Evolutionary conservation across 768 basidiomycete species (phyloP).

Genomic region (Boletus rubroflammeus): DNA sequence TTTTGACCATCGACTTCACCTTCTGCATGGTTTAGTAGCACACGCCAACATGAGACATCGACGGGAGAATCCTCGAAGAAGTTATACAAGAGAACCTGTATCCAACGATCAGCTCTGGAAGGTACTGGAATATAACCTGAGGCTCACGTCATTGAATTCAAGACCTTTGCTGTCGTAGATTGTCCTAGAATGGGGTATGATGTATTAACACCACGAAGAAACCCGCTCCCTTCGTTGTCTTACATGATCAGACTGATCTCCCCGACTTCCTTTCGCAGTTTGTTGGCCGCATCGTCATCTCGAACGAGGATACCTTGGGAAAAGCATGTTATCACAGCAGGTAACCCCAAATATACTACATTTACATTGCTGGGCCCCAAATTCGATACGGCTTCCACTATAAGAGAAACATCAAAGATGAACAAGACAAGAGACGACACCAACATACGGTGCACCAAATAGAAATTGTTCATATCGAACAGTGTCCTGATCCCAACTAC

Average conservation of each 20-base stretch:
- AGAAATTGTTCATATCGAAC: slow-evolving; percentile 54
- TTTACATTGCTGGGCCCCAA: slow-evolving; percentile 65
- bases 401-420: slow-evolving; percentile 9
- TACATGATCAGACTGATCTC: slow-evolving; percentile 59
- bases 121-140: not conserved
- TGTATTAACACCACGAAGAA: not conserved
- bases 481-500: slow-evolving; percentile 42
- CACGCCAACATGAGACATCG: slow-evolving; percentile 53
- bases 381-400: slow-evolving; percentile 49
- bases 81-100: slow-evolving; percentile 67
- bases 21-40: slow-evolving; percentile 45
- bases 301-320: slow-evolving; percentile 65
- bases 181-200: slow-evolving; percentile 19
- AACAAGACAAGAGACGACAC: not conserved
- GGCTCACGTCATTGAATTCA: slow-evolving; percentile 21
- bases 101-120: not conserved
- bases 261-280: slow-evolving; percentile 50
- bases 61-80: slow-evolving; percentile 66
- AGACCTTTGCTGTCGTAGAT: slow-evolving; percentile 34
- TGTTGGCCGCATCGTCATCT: slow-evolving; percentile 47
- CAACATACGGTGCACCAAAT: slow-evolving; percentile 43
- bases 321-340: not conserved
- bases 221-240: slow-evolving; percentile 5
- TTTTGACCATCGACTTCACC: slow-evolving; percentile 14
- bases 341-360: not conserved